Percentiles rank a stretch among this genome's conserved stretches.
phyloP scores from a whole-genome alignment of 2,329 filamentous ascomycete species.

The Pseudogymnoascus sp. region DNA sequence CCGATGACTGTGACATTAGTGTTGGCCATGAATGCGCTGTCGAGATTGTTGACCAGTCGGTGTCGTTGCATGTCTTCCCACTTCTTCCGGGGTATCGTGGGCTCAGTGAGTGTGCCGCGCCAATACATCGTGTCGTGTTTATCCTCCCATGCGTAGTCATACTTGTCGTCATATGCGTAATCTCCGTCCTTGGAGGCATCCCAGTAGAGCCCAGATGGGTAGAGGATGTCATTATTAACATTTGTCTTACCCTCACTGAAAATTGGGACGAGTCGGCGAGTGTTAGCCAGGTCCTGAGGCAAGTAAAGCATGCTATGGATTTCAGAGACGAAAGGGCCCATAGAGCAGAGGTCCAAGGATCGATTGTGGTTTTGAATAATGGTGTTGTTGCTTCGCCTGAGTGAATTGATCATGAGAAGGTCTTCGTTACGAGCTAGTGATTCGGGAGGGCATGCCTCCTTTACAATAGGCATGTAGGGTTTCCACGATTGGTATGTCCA shows the following conservation, averaged over 20 bases:
- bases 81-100: slow-evolving; percentile 50
- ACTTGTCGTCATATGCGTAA: slow-evolving; percentile 49
- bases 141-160: slow-evolving; percentile 49
- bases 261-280: slow-evolving; percentile 49
- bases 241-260: slow-evolving; percentile 57
- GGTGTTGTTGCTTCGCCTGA: slow-evolving; percentile 34
- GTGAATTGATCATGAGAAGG: slow-evolving; percentile 32
- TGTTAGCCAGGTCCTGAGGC: slow-evolving; percentile 43
- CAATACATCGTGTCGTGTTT: slow-evolving; percentile 53
- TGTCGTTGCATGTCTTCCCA: slow-evolving; percentile 51
- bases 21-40: slow-evolving; percentile 39
- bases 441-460: slow-evolving; percentile 49
- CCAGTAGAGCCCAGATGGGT: slow-evolving; percentile 59
- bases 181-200: slow-evolving; percentile 41
- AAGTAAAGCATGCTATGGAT: slow-evolving; percentile 52
- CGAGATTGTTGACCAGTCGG: slow-evolving; percentile 49
- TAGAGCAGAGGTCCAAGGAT: slow-evolving; percentile 49
- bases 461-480: slow-evolving; percentile 53
- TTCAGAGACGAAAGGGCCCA: slow-evolving; percentile 42
- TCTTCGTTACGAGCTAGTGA: slow-evolving; percentile 39
- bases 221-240: slow-evolving; percentile 57
- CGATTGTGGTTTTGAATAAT: slow-evolving; percentile 52
- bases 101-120: slow-evolving; percentile 49
- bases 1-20: slow-evolving; percentile 31
- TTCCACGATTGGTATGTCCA: slow-evolving; percentile 32